phyloP scores from a whole-genome alignment of 148 eudicot genomes.

The Polygonum aviculare region DNA sequence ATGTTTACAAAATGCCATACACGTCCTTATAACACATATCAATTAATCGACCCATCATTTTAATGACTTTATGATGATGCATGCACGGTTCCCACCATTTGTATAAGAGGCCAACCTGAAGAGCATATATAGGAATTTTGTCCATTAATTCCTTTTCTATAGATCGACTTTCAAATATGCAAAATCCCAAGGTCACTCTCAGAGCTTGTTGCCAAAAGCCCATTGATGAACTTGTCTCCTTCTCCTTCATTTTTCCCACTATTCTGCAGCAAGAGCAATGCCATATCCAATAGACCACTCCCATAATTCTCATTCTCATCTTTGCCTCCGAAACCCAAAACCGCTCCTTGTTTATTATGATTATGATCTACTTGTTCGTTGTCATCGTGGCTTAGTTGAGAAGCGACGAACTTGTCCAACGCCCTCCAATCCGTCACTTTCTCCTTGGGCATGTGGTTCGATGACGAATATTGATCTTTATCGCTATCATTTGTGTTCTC shows the following conservation, averaged over 20 bases:
- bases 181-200: constrained; percentile 49
- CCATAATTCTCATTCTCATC: too few relatives aligned
- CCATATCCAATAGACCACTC: constrained; percentile 17
- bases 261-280: constrained; percentile 47
- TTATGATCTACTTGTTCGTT: not conserved
- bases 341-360: constrained; percentile 7
- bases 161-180: constrained; percentile 57
- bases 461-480: not conserved
- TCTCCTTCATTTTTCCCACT: constrained; percentile 1
- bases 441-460: not conserved
- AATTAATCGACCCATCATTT: not conserved
- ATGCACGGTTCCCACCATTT: not conserved
- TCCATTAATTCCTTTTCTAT: not conserved
- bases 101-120: not conserved
- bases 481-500: not conserved
- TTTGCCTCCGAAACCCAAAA: constrained; percentile 10
- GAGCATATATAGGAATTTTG: not conserved
- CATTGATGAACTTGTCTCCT: constrained; percentile 25
- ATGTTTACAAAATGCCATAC: not conserved
- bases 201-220: constrained; percentile 34
- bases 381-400: constrained; percentile 74
- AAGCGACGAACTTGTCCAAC: constrained; percentile 76
- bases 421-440: constrained; percentile 71
- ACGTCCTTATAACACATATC: not conserved
- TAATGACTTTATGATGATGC: not conserved